Base-by-base conservation (phyloP, 2,329 filamentous ascomycete species). In the Colletotrichum sp. region DNA sequence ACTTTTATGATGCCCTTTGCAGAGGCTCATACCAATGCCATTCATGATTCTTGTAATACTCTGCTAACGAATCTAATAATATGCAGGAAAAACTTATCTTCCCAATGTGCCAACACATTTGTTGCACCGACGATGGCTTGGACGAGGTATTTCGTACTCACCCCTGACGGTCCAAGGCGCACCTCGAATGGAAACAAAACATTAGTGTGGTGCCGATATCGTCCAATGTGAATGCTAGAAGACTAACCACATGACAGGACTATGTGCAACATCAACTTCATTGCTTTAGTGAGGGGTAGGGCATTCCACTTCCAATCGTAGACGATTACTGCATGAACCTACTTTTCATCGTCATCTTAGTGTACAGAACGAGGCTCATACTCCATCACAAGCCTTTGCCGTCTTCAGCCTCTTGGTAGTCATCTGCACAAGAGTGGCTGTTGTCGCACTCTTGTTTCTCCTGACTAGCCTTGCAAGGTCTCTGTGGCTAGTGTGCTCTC, bases 391-490 rank as follows among this genome's bases (percentile, higher is more conserved):
- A 0, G 36, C 36, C 36, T 44, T 44, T 44, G 36, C 36, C 36
- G 16, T 44, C 36, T 18, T 44, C 1, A 18, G 36, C 36, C 36
- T 18, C 36, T 44, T 8, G 16, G 16, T 44, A 44, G 36, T 0
- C 2, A 1, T 18, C 5, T 44, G 36, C 8, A 44, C 16, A 44
- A n/a, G 16, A 44, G 36, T 44, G 36, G 36, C 36, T n/a, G 36
- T 44, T 10, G 16, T 44, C 2, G 16, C 36, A 44, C 36, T 6
- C 5, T 44, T 44, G 36, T 44, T 44, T 44, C 36, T 18, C 36
- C 0, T 0, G 5, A 44, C 16, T 18, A 6, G 16, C 5, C 36
- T 44, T 44, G 36, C 36, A 44, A 44, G 36, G 0, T 44, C 2
- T n/a, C 36, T 44, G 36, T 44, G 36, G 16, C 36, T 18, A 44